Evolutionary conservation across 371 early-diverging fungal species (phyloP).

Genomic region (Basidiobolus heterosporus): DNA sequence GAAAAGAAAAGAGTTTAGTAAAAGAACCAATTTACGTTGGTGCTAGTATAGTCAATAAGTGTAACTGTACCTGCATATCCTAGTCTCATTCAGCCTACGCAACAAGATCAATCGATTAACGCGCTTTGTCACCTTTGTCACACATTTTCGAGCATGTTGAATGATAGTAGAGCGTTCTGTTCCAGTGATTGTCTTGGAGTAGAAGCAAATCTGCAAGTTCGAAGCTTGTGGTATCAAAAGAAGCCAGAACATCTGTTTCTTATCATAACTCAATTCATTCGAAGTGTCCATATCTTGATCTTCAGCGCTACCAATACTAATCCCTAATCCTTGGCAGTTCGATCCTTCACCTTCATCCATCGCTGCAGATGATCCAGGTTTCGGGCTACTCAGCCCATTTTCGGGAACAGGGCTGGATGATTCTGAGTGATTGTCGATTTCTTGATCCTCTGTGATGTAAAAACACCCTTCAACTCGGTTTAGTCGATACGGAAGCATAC

Average conservation of each 20-base stretch:
- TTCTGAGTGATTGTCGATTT: slow-evolving; percentile 9
- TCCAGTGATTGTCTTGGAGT: slow-evolving; percentile 39
- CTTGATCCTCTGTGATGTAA: slow-evolving; percentile 32
- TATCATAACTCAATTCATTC: no score
- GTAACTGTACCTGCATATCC: slow-evolving; percentile 35
- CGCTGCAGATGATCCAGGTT: background rate
- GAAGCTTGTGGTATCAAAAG: slow-evolving; percentile 34
- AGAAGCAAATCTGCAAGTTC: slow-evolving; percentile 45
- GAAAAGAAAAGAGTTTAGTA: background rate
- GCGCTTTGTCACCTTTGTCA: slow-evolving; percentile 36
- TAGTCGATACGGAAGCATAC: slow-evolving; percentile 28
- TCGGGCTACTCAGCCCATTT: background rate
- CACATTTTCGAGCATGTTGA: slow-evolving; percentile 30
- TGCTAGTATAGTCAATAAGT: background rate
- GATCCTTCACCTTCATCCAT: background rate
- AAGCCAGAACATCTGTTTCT: slow-evolving; percentile 34
- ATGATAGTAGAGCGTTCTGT: slow-evolving; percentile 37
- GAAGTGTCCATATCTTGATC: background rate
- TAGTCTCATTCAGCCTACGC: slow-evolving; percentile 38
- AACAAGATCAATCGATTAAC: slow-evolving; percentile 52
- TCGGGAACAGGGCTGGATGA: background rate
- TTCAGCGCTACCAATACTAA: background rate
- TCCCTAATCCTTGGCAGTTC: background rate
- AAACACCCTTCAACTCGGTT: slow-evolving; percentile 37
- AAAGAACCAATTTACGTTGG: background rate